Percentiles rank a stretch among this genome's conserved stretches.
Evolutionary conservation across 352 stramenopile species (phyloP).

Genomic region (Phytophthora hybrid): DNA sequence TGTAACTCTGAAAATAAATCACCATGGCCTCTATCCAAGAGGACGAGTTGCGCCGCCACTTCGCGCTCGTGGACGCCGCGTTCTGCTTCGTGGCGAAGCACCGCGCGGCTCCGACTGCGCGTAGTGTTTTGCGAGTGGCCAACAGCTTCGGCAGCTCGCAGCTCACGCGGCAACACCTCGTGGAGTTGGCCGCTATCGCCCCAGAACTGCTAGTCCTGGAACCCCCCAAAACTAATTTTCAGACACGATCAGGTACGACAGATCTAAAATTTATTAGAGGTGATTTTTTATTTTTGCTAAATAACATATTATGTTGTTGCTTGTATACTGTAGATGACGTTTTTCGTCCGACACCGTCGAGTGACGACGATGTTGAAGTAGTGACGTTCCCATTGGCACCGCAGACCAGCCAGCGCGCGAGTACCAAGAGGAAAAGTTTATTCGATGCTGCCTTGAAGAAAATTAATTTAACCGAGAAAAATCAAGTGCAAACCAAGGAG

Average conservation of each 20-base stretch:
- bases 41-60: conserved; percentile 44
- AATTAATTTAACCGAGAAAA: conserved; percentile 6
- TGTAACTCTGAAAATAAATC: not conserved
- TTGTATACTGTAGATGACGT: conserved; percentile 46
- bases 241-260: conserved; percentile 6
- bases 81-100: conserved; percentile 75
- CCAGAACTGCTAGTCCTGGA: conserved; percentile 58
- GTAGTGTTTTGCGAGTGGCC: conserved; percentile 67
- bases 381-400: conserved; percentile 68
- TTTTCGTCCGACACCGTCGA: conserved; percentile 37
- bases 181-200: conserved; percentile 52
- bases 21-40: not conserved
- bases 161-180: conserved; percentile 51
- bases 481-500: not conserved
- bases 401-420: conserved; percentile 69
- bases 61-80: conserved; percentile 69
- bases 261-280: not conserved
- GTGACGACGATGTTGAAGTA: conserved; percentile 53
- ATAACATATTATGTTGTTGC: not conserved
- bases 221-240: conserved; percentile 7
- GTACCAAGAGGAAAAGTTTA: conserved; percentile 58
- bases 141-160: conserved; percentile 59
- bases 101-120: conserved; percentile 50
- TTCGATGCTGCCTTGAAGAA: conserved; percentile 58
- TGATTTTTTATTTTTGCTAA: conserved; percentile 2